Evolutionary conservation across 805 yeast genomes (phyloP), one percentile per base, ranked within the genome.

Genomic region (Scheffersomyces spartinae): DNA sequence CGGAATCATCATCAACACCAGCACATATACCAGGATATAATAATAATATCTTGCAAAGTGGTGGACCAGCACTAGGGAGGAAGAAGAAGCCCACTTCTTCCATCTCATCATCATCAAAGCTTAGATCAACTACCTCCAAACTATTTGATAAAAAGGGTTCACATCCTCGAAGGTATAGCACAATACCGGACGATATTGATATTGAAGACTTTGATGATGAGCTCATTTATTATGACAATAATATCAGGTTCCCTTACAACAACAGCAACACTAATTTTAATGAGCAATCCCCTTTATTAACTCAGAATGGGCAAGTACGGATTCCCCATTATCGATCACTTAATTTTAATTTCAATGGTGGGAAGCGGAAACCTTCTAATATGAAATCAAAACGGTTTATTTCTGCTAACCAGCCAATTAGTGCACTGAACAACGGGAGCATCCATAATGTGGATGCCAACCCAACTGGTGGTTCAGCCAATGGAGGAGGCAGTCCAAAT

Each of bases 131-230:
- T 2, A 75, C 85, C 0, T 76, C 85, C 1, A 74, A 75, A 33
- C 51, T 79, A 5, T 79, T 80, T 47, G 88, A 79, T 39, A 67
- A 71, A 8, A 76, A 71, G 37, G 85, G 83, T 1, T 70, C 77
- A 0, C 79, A 74, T 24, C 71, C 83, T 5, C 61, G 86, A 40
- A 55, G 85, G 17, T 78, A 79, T 40, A 74, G 85, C 12, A 81
- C 79, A 12, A 68, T 73, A 3, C 79, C 79, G 1, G 78, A 73
- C 40, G 74, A 73, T 42, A 62, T 59, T 11, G 72, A 64, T 34
- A 61, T 61, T 21, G 77, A 69, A 29, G 70, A 61, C 27, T 61
- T 61, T 31, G 75, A 67, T 33, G 76, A 66, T 33, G 76, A 71
- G 26, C 39, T 61, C 28, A 61, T 61, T 17, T 61, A 61, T 35